These are phyloP conservation scores for Crotalaria pallida DNA, from an alignment of 306 rosid species.

Conservation along the genomic window DNA sequence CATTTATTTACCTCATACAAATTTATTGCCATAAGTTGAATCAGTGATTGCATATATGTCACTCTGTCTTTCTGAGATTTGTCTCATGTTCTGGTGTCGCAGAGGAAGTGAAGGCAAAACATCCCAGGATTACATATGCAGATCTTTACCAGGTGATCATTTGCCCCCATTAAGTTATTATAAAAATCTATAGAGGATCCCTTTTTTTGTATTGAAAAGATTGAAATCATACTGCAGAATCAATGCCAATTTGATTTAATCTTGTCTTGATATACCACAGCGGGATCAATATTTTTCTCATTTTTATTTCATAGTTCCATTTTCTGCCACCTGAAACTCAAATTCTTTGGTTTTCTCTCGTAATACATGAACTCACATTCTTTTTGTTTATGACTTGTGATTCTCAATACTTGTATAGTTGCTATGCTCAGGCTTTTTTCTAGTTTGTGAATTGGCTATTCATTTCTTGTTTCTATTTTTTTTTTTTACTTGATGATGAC, in stretches of 20 bases:
- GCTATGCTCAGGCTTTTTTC: conserved; percentile 11
- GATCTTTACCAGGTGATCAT: conserved; percentile 83
- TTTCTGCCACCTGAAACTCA: not conserved
- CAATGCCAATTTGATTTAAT: not conserved
- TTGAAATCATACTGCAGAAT: conserved; percentile 1
- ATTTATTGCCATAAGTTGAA: not conserved
- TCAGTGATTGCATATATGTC: not conserved
- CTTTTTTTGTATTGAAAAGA: not conserved
- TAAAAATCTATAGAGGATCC: not conserved
- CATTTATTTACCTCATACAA: not conserved
- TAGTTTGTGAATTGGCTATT: not conserved
- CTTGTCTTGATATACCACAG: conserved; percentile 5
- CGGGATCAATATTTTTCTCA: not conserved
- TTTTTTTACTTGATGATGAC: conserved; percentile 7
- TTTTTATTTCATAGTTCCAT: not conserved
- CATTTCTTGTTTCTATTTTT: not conserved
- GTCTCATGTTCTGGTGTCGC: conserved; percentile 36
- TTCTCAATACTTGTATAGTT: not conserved
- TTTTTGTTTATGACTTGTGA: not conserved
- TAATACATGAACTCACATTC: no score
- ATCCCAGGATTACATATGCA: conserved; percentile 70
- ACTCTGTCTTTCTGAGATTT: conserved; percentile 7
- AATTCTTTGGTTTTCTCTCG: no score
- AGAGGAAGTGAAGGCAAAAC: conserved; percentile 83
- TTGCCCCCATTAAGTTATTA: conserved; percentile 10